Evolutionary conservation across 257 asterid genomes (phyloP).

Genomic region (Forsythia suspensa): DNA sequence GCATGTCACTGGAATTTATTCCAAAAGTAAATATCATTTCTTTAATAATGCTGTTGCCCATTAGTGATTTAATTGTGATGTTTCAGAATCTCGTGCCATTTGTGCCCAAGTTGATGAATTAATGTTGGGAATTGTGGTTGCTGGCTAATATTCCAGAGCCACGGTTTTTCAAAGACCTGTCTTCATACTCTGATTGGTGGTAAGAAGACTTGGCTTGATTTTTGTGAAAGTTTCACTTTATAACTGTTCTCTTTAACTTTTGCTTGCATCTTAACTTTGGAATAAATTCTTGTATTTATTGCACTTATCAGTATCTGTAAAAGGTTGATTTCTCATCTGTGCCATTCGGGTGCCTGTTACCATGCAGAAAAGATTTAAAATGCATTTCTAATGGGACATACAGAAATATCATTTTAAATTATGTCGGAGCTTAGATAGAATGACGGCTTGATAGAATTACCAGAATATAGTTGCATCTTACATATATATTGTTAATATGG

Average conservation of each 20-base stretch:
- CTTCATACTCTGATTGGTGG: slow-evolving; percentile 36
- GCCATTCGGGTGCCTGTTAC: slow-evolving; percentile 27
- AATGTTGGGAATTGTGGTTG: slow-evolving; percentile 21
- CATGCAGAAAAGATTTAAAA: slow-evolving; percentile 33
- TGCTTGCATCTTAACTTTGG: slow-evolving; percentile 54
- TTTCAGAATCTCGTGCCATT: slow-evolving; percentile 48
- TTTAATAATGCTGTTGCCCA: slow-evolving; percentile 25
- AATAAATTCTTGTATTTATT: slow-evolving; percentile 57
- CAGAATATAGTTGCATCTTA: background rate
- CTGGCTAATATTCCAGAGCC: slow-evolving; percentile 30
- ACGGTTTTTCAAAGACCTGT: slow-evolving; percentile 35
- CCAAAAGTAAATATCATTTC: slow-evolving; percentile 20
- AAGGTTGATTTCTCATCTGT: slow-evolving; percentile 32
- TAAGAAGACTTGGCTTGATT: slow-evolving; percentile 44
- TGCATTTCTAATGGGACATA: slow-evolving; percentile 19
- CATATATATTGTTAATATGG: slow-evolving; percentile 1
- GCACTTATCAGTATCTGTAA: slow-evolving; percentile 56
- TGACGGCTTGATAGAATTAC: slow-evolving; percentile 11
- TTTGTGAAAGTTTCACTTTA: slow-evolving; percentile 35
- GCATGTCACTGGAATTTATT: slow-evolving; percentile 37
- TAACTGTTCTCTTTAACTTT: slow-evolving; percentile 37
- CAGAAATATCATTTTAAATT: slow-evolving; percentile 2
- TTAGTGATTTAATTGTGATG: slow-evolving; percentile 39
- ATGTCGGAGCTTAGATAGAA: background rate
- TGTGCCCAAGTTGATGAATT: slow-evolving; percentile 14